Base-by-base conservation (phyloP, 768 basidiomycete species). In the Aureoboletus auriporus region DNA sequence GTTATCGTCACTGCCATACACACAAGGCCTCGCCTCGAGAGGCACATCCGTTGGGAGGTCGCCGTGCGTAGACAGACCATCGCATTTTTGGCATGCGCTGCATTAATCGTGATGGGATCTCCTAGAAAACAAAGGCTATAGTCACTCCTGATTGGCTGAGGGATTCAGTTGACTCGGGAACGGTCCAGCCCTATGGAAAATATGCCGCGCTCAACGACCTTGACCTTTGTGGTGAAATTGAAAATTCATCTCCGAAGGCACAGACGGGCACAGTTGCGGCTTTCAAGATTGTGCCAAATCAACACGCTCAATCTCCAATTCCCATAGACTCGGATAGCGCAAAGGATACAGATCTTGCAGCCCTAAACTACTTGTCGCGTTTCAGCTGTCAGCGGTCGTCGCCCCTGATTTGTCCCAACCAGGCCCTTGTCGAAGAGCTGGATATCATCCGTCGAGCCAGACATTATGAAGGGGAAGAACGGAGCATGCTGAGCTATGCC, bases 111-210 rank as follows among this genome's bases (percentile, higher is more conserved):
- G 39, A 43, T 51, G 47, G 28, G 31, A 39, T 27, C 2, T 36
- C 5, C n/a, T 57, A 88, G 85, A 78, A 74, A 69, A 71, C 71
- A 30, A 89, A 85, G 57, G 71, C 76, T 0, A 75, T 89, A 20
- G 86, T 91, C 10, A 82, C 76, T 2, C 85, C 86, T 1, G 69
- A 78, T 29, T 91, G 88, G 89, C 73, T 91, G 14, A 71, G 64
- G 29, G 76, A 84, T 48, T 86, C 83, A 4, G 66, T 80, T 14
- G 58, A 65, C 23, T 65, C 71, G 37, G 70, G 74, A 1, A 67
- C 58, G 13, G 58, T 71, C 0, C 66, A 82, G 4, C 76, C 83
- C 0, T 87, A 69, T 50, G 75, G 69, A 1, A 65, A 71, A 33
- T 89, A 83, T 60, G 72, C 77, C 34, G 84, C 84, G 2, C 47